Evolutionary conservation across 2,329 filamentous ascomycete genomes (phyloP).

Genomic region (Calonectria pauciramosa): DNA sequence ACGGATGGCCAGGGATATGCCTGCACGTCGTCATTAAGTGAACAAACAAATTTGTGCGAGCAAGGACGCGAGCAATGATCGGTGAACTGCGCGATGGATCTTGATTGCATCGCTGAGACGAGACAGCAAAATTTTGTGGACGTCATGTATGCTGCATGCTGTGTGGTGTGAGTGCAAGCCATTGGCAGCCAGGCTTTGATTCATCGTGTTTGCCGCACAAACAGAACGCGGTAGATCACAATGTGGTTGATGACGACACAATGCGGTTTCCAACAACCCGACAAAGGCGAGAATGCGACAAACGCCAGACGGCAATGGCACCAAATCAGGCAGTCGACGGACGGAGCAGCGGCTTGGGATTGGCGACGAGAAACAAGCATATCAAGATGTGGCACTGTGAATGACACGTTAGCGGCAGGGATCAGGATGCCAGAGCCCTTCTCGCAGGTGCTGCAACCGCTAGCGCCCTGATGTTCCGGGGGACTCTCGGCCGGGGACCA

Average conservation of each 20-base stretch:
- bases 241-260: not conserved
- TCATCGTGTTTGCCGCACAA: not conserved
- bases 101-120: not conserved
- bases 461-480: not conserved
- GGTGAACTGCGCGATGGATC: not conserved
- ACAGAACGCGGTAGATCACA: not conserved
- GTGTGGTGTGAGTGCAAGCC: not conserved
- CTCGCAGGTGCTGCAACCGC: not conserved
- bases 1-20: not conserved
- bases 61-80: not conserved
- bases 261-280: not conserved
- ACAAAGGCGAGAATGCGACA: not conserved
- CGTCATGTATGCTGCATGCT: not conserved
- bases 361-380: not conserved
- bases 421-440: not conserved
- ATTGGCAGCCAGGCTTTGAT: not conserved
- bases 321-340: not conserved
- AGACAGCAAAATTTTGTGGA: not conserved
- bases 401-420: not conserved
- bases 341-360: not conserved
- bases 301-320: not conserved
- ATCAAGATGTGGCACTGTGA: not conserved
- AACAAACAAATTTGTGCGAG: not conserved
- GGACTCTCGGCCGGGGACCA: conserved; percentile 8
- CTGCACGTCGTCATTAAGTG: not conserved